phyloP scores from a whole-genome alignment of 805 yeast species.

The Suhomyces canberraensis region DNA sequence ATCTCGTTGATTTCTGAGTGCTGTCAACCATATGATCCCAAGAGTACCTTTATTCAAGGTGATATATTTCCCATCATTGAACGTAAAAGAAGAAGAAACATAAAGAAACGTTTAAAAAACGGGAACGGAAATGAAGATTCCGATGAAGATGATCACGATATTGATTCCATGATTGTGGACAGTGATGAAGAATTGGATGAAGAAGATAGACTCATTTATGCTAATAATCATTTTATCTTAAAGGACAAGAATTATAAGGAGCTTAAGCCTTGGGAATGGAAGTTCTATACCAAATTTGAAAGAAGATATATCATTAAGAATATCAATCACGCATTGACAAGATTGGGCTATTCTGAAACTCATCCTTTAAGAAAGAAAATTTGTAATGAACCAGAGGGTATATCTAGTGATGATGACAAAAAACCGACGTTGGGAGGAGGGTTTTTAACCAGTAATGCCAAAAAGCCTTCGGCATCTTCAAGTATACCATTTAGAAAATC shows the following conservation, averaged over 20 bases:
- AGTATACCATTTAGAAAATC: slow-evolving; percentile 13
- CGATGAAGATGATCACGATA: slow-evolving; percentile 7
- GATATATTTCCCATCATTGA: slow-evolving; percentile 24
- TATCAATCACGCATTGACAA: slow-evolving; percentile 36
- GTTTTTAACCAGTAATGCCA: slow-evolving; percentile 16
- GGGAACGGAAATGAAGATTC: background rate
- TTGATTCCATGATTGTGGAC: slow-evolving; percentile 9
- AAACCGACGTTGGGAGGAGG: slow-evolving; percentile 28
- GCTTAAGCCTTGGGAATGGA: slow-evolving; percentile 37
- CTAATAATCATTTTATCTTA: slow-evolving; percentile 20
- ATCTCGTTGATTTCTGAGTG: slow-evolving; percentile 27
- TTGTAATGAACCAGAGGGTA: slow-evolving; percentile 4
- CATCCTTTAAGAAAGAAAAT: slow-evolving; percentile 41
- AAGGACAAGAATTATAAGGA: slow-evolving; percentile 43
- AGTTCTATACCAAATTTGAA: slow-evolving; percentile 27
- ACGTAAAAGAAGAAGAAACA: slow-evolving; percentile 20
- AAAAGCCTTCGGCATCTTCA: slow-evolving; percentile 5
- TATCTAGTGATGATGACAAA: slow-evolving; percentile 17
- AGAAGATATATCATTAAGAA: slow-evolving; percentile 30
- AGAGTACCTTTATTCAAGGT: slow-evolving; percentile 28
- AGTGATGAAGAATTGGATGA: slow-evolving; percentile 9
- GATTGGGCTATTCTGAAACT: slow-evolving; percentile 41
- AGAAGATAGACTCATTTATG: slow-evolving; percentile 1
- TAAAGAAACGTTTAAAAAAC: slow-evolving; percentile 19
- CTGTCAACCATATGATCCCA: slow-evolving; percentile 24